A percentile compares a stretch with the other conserved stretches of the same genome.
Evolutionary conservation across 164 flowering plant genomes (phyloP).

Genomic region (Macadamia tetraphylla): DNA sequence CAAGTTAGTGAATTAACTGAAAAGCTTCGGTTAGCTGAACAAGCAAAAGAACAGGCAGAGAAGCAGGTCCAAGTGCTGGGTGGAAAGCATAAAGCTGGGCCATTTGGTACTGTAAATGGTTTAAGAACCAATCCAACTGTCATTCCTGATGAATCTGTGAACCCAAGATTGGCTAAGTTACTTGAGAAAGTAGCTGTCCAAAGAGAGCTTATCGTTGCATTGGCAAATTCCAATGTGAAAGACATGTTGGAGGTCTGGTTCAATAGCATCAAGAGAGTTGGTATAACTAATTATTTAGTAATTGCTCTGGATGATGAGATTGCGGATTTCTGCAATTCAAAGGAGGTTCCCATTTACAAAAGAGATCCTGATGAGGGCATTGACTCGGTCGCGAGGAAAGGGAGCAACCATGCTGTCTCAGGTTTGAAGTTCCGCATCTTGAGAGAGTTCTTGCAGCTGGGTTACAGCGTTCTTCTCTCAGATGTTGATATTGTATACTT

Average conservation of each 20-base stretch:
- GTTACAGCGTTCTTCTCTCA: slow-evolving; percentile 88
- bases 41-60: slow-evolving; percentile 50
- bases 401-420: slow-evolving; percentile 86
- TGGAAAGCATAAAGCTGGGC: slow-evolving; percentile 68
- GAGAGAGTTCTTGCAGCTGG: slow-evolving; percentile 93
- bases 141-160: slow-evolving; percentile 72
- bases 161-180: slow-evolving; percentile 72
- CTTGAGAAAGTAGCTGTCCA: slow-evolving; percentile 55
- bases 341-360: slow-evolving; percentile 40
- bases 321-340: slow-evolving; percentile 36
- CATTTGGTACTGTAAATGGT: slow-evolving; percentile 87
- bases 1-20: slow-evolving; percentile 55
- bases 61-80: slow-evolving; percentile 48
- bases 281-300: slow-evolving; percentile 76
- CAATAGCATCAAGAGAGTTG: slow-evolving; percentile 66
- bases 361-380: slow-evolving; percentile 69
- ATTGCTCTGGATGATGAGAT: slow-evolving; percentile 73
- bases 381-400: slow-evolving; percentile 58
- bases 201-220: slow-evolving; percentile 75
- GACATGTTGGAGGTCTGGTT: slow-evolving; percentile 78
- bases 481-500: slow-evolving; percentile 88
- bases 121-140: slow-evolving; percentile 75
- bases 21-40: slow-evolving; percentile 65
- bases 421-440: slow-evolving; percentile 79
- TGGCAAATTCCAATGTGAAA: slow-evolving; percentile 79